Conservation (phyloP, 2,329 filamentous ascomycete genomes). For the Pyricularia sp. region DNA sequence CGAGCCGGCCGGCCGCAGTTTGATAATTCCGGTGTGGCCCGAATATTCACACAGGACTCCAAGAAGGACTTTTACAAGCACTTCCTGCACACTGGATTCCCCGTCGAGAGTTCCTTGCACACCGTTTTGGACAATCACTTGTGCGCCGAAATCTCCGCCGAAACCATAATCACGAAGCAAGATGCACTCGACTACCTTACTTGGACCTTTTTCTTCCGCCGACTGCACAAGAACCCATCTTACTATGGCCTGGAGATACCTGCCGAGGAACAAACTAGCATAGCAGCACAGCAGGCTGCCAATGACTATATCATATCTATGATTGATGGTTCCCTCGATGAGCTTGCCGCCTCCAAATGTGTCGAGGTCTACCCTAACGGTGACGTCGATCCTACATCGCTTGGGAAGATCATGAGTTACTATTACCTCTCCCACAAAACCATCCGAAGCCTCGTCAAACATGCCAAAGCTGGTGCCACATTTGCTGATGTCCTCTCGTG, state of each 20-base stretch:
- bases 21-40: constrained; percentile 87
- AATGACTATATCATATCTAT: constrained; percentile 93
- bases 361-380: constrained; percentile 76
- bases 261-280: constrained; percentile 62
- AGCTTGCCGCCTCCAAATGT: constrained; percentile 78
- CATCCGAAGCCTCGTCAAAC: constrained; percentile 70
- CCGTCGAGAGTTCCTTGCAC: constrained; percentile 91
- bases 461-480: constrained; percentile 41
- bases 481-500: constrained; percentile 80
- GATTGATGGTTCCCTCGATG: constrained; percentile 75
- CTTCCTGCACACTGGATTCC: constrained; percentile 95
- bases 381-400: constrained; percentile 78
- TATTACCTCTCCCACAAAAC: constrained; percentile 97
- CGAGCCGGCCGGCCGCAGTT: constrained; percentile 94
- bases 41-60: constrained; percentile 93
- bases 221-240: constrained; percentile 94
- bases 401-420: constrained; percentile 99
- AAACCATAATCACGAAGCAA: constrained; percentile 88
- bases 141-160: constrained; percentile 86
- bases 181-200: constrained; percentile 96
- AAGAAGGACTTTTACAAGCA: constrained; percentile 99
- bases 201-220: constrained; percentile 98
- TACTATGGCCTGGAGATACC: constrained; percentile 96
- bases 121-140: constrained; percentile 96
- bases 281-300: constrained; percentile 74